Base-by-base conservation (phyloP, 2,329 filamentous ascomycete species). In the Colletotrichum lentis region DNA sequence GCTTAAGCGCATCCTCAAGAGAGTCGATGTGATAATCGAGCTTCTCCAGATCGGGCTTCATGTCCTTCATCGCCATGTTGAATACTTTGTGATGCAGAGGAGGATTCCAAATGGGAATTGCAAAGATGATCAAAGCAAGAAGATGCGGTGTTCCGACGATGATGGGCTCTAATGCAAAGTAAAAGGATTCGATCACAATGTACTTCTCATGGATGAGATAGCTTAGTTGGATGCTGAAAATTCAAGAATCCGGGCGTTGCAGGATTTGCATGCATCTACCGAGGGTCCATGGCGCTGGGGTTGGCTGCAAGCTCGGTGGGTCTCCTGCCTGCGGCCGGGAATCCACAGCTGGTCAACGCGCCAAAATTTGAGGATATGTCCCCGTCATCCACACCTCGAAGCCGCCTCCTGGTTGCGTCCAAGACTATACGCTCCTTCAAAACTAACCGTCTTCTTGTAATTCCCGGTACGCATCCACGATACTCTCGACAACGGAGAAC, bases 21-120 rank as follows among this genome's bases (percentile, higher is more conserved):
- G 90, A 87, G 79, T 96, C 92, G 58, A 98, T 87, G 76, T 94
- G 88, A 72, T 88, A 86, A 72, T 93, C 90, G 59, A 97, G 88
- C 77, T 90, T 86, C 73, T 91, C 88, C 58, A 97, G 82, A 59
- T 92, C 86, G 37, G 90, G 87, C 11, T 85, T 80, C 61, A 96
- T 83, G 74, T 91, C 85, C 57, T 81, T 81, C 53, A 81, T 76
- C 41, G 79, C 69, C 81, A 83, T 82, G n/a, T 55, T 73, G 63
- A 27, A 2, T 14, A 11, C 8, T 24, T 66, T 55, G 41, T 7
- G 22, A 11, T 16, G 39, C 43, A 53, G 20, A 12, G 44, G 18
- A 39, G 39, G 14, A 11, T 24, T 6, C 2, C 14, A 16, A 14
- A 11, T 39, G 20, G 10, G 8, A 39, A 27, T n/a, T 24, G 5